A percentile compares a stretch with the other conserved stretches of the same genome.
These are phyloP conservation scores for Stentor roeselii DNA, from an alignment of 73 alveolate species.

Conservation along the genomic window DNA sequence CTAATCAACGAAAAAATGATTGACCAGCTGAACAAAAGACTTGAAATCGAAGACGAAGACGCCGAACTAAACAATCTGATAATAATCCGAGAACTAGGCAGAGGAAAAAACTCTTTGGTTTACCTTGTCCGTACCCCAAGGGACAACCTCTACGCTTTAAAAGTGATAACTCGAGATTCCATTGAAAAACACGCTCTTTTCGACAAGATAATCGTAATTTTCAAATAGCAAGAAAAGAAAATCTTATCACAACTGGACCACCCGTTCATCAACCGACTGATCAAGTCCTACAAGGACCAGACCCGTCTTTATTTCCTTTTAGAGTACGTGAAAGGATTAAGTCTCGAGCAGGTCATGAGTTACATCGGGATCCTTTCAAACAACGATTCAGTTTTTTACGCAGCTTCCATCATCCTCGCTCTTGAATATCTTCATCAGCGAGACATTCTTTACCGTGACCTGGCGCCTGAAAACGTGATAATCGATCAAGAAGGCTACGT, in stretches of 20 bases:
- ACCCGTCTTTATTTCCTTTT: background rate
- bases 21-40: too few species aligned
- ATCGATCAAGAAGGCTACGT: slow-evolving; percentile 40
- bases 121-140: too few species aligned
- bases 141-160: too few species aligned
- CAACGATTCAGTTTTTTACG: background rate
- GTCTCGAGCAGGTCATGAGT: background rate
- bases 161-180: too few species aligned
- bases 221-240: background rate
- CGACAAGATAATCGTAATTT: background rate
- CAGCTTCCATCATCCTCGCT: background rate
- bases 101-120: too few species aligned
- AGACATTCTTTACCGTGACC: slow-evolving; percentile 35
- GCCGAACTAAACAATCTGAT: too few species aligned
- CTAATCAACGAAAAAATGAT: too few species aligned
- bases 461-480: slow-evolving; percentile 32
- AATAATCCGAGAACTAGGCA: too few species aligned
- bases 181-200: background rate
- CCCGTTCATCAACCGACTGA: background rate
- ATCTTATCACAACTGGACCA: background rate
- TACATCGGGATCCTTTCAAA: background rate
- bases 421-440: slow-evolving; percentile 31
- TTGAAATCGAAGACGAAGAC: too few species aligned
- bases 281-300: background rate
- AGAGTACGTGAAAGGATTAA: background rate